Base-by-base conservation (phyloP, 371 early-diverging fungal species). In the Lichtheimia corymbifera region DNA sequence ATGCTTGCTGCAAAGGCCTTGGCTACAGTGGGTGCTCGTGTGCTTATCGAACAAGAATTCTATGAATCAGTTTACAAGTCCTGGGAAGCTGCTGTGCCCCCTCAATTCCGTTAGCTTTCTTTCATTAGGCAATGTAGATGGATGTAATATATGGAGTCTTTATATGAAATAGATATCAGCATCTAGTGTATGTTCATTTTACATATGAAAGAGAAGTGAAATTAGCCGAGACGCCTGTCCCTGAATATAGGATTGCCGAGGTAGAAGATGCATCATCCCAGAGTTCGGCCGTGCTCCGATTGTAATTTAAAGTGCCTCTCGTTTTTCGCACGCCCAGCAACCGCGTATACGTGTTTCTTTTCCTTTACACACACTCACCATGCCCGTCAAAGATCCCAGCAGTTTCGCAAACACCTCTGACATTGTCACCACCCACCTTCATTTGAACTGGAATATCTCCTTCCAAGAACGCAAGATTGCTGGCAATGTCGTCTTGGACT, bases 331-430 rank as follows among this genome's bases (percentile, higher is more conserved):
- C 35, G 35, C 35, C 35, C 11, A 22, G 2, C 22, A 22, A 35
- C 35, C 35, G 35, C 35, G 35, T 35, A 35, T 28, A 28, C 28
- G 28, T 28, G 28, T 28, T 28, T 35, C 35, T 35, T 11, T 35
- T 2, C 9, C 35, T 9, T 9, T 2, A 9, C 35, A 9, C 35
- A 47, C 47, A 47, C 17, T 7, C 47, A 47, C 47, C 17, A 18
- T 47, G 18, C 18, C 22, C 5, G 22, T 47, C 18, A 47, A 47
- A n/a, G 97, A 97, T 71, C 95, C 95, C 55, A 95, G 87, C 73
- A 90, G 92, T 63, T 87, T 84, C 60, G 85, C 96, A 15, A 97
- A 97, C 76, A 80, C 90, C 47, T 72, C 82, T 63, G 83, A 92
- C 59, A 75, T 93, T 28, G 58, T 74, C 42, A 88, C 92, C 12